Evolutionary conservation across 2,329 filamentous ascomycete genomes (phyloP).

Genomic region (Ceratocystis colombiana): DNA sequence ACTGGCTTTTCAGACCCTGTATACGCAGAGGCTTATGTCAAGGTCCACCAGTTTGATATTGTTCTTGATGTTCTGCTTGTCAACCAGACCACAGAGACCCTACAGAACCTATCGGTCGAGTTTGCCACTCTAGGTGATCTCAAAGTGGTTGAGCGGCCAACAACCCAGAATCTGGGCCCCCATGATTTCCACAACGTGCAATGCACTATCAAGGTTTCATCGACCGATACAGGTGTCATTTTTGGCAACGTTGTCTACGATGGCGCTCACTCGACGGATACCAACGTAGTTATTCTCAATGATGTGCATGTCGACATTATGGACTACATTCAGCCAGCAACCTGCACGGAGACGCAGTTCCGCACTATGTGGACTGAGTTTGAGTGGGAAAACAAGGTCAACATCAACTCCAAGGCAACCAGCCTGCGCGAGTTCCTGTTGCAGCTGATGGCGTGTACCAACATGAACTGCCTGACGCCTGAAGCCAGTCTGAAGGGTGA

Average conservation of each 20-base stretch:
- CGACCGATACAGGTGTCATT: conserved; percentile 95
- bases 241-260: conserved; percentile 99
- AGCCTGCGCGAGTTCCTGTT: conserved; percentile 82
- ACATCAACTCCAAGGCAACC: conserved; percentile 97
- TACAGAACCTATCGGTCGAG: conserved; percentile 94
- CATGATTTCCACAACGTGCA: conserved; percentile 98
- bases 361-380: conserved; percentile 99
- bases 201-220: conserved; percentile 96
- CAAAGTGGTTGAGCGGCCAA: conserved; percentile 93
- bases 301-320: conserved; percentile 98
- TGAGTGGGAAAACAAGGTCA: conserved; percentile 99
- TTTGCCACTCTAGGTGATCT: conserved; percentile 97
- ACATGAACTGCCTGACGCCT: conserved; percentile 96
- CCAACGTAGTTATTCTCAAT: conserved; percentile 94
- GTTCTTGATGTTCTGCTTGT: conserved; percentile 91
- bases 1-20: conserved; percentile 97
- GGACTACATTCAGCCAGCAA: conserved; percentile 97
- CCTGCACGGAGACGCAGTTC: conserved; percentile 96
- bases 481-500: conserved; percentile 95
- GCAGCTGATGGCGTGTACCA: conserved; percentile 92
- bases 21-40: conserved; percentile 98
- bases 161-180: conserved; percentile 87
- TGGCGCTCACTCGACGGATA: conserved; percentile 80
- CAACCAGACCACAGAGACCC: conserved; percentile 91
- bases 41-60: conserved; percentile 98